Percentiles rank a stretch among this genome's conserved stretches.
Conservation (phyloP, 257 asterid species). For the Solanum appendiculatum region DNA sequence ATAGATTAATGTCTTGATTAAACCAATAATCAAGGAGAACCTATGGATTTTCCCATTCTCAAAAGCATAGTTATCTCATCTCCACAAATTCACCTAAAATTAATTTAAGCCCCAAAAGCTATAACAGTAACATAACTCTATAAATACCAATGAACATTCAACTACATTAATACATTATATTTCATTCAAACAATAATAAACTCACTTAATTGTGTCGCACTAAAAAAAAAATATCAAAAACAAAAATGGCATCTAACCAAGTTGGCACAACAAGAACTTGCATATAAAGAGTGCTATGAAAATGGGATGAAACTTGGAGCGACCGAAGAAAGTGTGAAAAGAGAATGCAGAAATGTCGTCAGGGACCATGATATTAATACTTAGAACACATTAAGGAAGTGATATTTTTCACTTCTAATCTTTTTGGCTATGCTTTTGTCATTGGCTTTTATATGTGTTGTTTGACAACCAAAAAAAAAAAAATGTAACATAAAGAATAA, state of each 20-base stretch:
- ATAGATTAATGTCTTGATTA: not conserved
- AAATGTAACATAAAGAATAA: not conserved
- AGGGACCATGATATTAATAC: not conserved
- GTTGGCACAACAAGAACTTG: not conserved
- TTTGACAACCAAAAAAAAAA: not conserved
- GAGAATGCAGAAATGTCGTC: not conserved
- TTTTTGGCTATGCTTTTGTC: not conserved
- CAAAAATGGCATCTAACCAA: not conserved
- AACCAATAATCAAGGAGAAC: not conserved
- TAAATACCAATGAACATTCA: not conserved
- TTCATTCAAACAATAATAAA: not conserved
- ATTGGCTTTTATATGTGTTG: not conserved
- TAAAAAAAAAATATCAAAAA: not conserved
- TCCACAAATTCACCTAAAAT: not conserved
- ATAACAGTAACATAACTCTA: not conserved
- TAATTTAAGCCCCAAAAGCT: not conserved
- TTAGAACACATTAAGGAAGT: not conserved
- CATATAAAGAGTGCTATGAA: not conserved
- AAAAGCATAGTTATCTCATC: not conserved
- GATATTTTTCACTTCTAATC: not conserved
- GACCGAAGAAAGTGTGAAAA: not conserved
- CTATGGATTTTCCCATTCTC: not conserved
- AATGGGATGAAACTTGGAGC: not conserved
- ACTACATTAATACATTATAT: not conserved
- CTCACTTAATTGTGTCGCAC: not conserved